Base-by-base conservation (phyloP, 1,284 basidiomycete genomes). In the Spongispora temasekensis region DNA sequence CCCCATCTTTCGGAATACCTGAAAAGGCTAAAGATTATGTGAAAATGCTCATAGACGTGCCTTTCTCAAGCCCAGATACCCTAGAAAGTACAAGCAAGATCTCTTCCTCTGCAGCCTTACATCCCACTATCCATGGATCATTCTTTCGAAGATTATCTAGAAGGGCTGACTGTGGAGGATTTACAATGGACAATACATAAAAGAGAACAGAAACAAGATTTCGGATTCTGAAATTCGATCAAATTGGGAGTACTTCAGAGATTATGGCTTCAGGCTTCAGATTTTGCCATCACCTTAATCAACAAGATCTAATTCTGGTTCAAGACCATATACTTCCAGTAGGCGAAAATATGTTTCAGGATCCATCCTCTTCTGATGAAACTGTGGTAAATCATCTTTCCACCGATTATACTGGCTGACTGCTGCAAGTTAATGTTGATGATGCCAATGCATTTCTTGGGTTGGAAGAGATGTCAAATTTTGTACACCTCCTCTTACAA, bases 201-300 rank as follows among this genome's bases (percentile, higher is more conserved):
- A n/a, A n/a, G n/a, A n/a, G n/a, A n/a, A n/a, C n/a, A n/a, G n/a
- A n/a, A n/a, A 63, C 19, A n/a, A 59, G 15, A 62, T 56, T 32
- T 37, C 46, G 1, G 7, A 37, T 17, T 57, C 40, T 17, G 61
- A 60, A 1, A 62, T 40, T 1, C 28, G 30, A 2, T 59, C 44
- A 5, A 59, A 55, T 32, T 60, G 59, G 59, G 50, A 52, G 3
- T 57, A 28, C 12, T 63, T 62, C 40, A 54, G 13, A n/a, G 57
- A 63, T 32, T 62, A 62, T 52, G 60, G 57, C 1, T 62, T 55
- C 15, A 23, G 53, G 13, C 53, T 63, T 53, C 53, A 1, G 56
- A 61, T 6, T 63, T 63, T 17, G 46, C 56, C 4, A n/a, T 40
- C 1, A 28, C 30, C 1, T 63, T 63, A 61, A 61, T 27, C 32